Evolutionary conservation across 2,329 filamentous ascomycete species (phyloP).

Genomic region (Allantophomopsis lycopodina): DNA sequence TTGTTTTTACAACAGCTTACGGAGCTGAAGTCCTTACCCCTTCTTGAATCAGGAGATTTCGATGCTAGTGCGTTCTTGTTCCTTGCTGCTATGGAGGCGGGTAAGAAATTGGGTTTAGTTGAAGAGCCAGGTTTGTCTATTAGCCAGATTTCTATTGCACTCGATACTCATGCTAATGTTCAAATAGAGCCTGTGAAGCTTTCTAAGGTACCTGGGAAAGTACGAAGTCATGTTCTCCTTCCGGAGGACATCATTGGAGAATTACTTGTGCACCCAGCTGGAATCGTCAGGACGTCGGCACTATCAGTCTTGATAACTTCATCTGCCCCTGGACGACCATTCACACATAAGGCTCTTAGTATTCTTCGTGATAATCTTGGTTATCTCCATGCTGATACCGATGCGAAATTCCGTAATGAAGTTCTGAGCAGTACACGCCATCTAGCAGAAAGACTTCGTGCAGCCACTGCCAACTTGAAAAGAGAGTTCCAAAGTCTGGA

Average conservation of each 20-base stretch:
- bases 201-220: conserved; percentile 8
- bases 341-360: conserved; percentile 45
- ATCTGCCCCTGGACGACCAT: conserved; percentile 58
- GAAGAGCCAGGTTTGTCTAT: conserved; percentile 44
- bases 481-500: conserved; percentile 16
- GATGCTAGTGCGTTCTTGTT: conserved; percentile 43
- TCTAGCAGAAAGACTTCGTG: conserved; percentile 63
- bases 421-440: conserved; percentile 61
- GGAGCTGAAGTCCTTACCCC: conserved; percentile 22
- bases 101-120: conserved; percentile 56
- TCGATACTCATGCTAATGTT: conserved; percentile 2
- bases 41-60: conserved; percentile 28
- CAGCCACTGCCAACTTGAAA: conserved; percentile 43
- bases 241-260: conserved; percentile 31
- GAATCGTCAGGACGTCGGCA: conserved; percentile 62
- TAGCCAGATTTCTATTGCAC: conserved; percentile 4
- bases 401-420: conserved; percentile 76
- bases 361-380: conserved; percentile 53
- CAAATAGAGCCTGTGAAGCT: neutral
- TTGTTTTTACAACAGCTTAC: conserved; percentile 44
- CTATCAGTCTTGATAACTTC: conserved; percentile 71
- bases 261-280: conserved; percentile 40
- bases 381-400: conserved; percentile 68
- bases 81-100: conserved; percentile 54
- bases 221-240: conserved; percentile 19